These are phyloP conservation scores for Umbilicus rupestris DNA, from an alignment of 164 flowering plant species.

Conservation along the genomic window DNA sequence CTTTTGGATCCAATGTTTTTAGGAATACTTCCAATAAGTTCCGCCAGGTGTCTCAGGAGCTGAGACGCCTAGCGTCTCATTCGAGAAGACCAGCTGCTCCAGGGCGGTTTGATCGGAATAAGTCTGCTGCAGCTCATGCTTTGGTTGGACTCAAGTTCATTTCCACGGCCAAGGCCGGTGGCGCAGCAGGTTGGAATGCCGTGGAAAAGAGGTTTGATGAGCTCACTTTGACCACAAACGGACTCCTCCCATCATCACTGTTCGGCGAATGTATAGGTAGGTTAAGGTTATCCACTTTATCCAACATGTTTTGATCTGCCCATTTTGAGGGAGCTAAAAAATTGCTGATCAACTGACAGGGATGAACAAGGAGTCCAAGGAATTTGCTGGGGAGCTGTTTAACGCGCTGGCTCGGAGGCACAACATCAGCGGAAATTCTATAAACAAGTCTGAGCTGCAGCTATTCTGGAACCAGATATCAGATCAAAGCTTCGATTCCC, in stretches of 20 bases:
- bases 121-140: conserved; percentile 81
- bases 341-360: conserved; percentile 16
- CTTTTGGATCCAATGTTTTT: conserved; percentile 29
- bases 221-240: conserved; percentile 21
- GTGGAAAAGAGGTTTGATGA: conserved; percentile 29
- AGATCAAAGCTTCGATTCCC: conserved; percentile 49
- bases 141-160: conserved; percentile 82
- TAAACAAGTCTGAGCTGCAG: conserved; percentile 27
- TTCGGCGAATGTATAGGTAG: conserved; percentile 41
- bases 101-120: conserved; percentile 40
- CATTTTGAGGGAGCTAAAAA: not conserved
- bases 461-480: conserved; percentile 37
- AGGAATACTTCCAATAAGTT: conserved; percentile 31
- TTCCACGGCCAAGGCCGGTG: conserved; percentile 46
- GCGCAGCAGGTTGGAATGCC: conserved; percentile 54
- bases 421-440: conserved; percentile 20
- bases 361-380: conserved; percentile 39
- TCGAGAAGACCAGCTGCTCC: conserved; percentile 18
- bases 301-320: not conserved
- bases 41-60: conserved; percentile 56
- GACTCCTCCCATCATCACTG: conserved; percentile 23
- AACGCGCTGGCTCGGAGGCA: conserved; percentile 24
- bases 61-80: conserved; percentile 39
- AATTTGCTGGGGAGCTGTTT: conserved; percentile 32
- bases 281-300: not conserved